These are phyloP conservation scores for Tolypocladium amazonense DNA, from an alignment of 2,329 filamentous ascomycete species.

Conservation along the genomic window DNA sequence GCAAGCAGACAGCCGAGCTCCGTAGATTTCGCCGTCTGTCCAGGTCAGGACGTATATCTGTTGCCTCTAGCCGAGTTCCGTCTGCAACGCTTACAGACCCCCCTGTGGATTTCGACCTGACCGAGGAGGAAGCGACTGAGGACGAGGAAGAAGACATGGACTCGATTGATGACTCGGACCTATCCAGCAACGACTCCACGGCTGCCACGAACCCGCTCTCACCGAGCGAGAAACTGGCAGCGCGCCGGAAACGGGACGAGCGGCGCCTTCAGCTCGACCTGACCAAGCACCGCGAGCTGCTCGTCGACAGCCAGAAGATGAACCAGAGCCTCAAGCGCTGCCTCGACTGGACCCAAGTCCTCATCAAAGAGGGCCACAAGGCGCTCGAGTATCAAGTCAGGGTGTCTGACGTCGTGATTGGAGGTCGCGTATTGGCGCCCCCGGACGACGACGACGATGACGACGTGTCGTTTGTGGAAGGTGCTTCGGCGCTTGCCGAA, in stretches of 20 bases:
- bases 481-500: slow-evolving; percentile 11
- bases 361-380: slow-evolving; percentile 81
- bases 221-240: slow-evolving; percentile 20
- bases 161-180: slow-evolving; percentile 41
- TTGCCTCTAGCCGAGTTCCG: slow-evolving; percentile 35
- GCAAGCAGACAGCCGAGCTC: slow-evolving; percentile 82
- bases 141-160: slow-evolving; percentile 33
- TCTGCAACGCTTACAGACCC: slow-evolving; percentile 32
- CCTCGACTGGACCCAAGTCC: slow-evolving; percentile 76
- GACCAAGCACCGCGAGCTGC: slow-evolving; percentile 75
- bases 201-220: slow-evolving; percentile 24
- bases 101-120: slow-evolving; percentile 36
- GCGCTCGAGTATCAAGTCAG: slow-evolving; percentile 75
- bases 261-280: slow-evolving; percentile 76
- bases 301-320: slow-evolving; percentile 87
- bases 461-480: slow-evolving; percentile 11
- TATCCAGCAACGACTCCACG: slow-evolving; percentile 29
- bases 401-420: slow-evolving; percentile 69
- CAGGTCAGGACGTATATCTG: slow-evolving; percentile 63
- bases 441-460: slow-evolving; percentile 49
- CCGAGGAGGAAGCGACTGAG: slow-evolving; percentile 32
- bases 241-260: slow-evolving; percentile 63
- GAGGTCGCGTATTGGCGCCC: slow-evolving; percentile 63
- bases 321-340: slow-evolving; percentile 90
- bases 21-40: slow-evolving; percentile 80